A percentile compares a stretch with the other conserved stretches of the same genome.
These are phyloP conservation scores for Talaromyces sp. DNA, from an alignment of 2,329 filamentous ascomycete genomes.

Conservation along the genomic window DNA sequence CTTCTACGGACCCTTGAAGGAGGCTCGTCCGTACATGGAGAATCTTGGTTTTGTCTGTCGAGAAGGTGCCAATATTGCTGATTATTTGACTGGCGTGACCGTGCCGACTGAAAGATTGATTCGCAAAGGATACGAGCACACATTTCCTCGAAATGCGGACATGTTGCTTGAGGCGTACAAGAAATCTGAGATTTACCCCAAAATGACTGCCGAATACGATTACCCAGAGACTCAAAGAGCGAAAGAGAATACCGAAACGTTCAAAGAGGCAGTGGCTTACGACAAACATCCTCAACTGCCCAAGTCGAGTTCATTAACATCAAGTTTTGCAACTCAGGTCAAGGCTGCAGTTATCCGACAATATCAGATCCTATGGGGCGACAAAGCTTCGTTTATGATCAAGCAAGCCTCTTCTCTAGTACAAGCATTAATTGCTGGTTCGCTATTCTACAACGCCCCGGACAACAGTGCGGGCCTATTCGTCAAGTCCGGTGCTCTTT, in stretches of 20 bases:
- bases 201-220: conserved; percentile 56
- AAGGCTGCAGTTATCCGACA: conserved; percentile 49
- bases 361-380: conserved; percentile 64
- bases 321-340: conserved; percentile 54
- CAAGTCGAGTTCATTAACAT: conserved; percentile 55
- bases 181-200: conserved; percentile 48
- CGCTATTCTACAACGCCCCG: conserved; percentile 64
- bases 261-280: conserved; percentile 50
- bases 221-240: conserved; percentile 54
- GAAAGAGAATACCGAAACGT: conserved; percentile 51
- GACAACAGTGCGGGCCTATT: conserved; percentile 59
- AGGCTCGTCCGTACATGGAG: conserved; percentile 64
- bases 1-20: conserved; percentile 59
- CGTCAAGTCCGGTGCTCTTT: conserved; percentile 61
- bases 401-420: conserved; percentile 58
- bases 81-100: conserved; percentile 64
- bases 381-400: conserved; percentile 62
- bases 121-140: conserved; percentile 41
- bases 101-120: conserved; percentile 52
- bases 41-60: conserved; percentile 60
- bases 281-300: conserved; percentile 57
- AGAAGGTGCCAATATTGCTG: conserved; percentile 61
- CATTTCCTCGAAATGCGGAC: conserved; percentile 45
- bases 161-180: conserved; percentile 51
- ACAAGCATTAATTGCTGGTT: conserved; percentile 62